phyloP scores from a whole-genome alignment of 2,329 filamentous ascomycete species.

The Scorias spongiosa region DNA sequence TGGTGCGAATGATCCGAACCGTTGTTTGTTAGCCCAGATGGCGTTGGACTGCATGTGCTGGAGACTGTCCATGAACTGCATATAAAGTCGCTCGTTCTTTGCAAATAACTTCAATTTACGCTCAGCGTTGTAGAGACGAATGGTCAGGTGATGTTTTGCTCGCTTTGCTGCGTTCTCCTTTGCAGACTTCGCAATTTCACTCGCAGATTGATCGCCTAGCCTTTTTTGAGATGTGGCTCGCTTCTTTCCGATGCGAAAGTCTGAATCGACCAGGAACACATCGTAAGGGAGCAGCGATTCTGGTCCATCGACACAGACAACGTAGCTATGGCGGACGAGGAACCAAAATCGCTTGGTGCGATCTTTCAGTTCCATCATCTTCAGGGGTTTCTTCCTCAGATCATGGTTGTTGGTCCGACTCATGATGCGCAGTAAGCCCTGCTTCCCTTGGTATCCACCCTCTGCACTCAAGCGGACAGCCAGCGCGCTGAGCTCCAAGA shows the following conservation, averaged over 20 bases:
- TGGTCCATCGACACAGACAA: slow-evolving; percentile 95
- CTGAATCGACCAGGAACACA: slow-evolving; percentile 87
- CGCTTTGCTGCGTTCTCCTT: slow-evolving; percentile 36
- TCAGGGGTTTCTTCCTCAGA: slow-evolving; percentile 12
- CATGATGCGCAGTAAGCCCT: slow-evolving; percentile 84
- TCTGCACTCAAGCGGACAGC: slow-evolving; percentile 89
- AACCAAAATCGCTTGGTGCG: slow-evolving; percentile 54
- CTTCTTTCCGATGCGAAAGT: slow-evolving; percentile 70
- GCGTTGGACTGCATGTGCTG: slow-evolving; percentile 71
- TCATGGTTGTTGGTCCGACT: slow-evolving; percentile 49
- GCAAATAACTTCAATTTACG: slow-evolving; percentile 83
- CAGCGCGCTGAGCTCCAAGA: slow-evolving; percentile 84
- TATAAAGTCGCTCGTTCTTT: slow-evolving; percentile 73
- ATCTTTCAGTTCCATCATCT: slow-evolving; percentile 58
- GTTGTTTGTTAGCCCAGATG: slow-evolving; percentile 65
- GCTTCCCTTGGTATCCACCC: slow-evolving; percentile 94
- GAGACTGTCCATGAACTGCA: slow-evolving; percentile 90
- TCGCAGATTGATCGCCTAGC: slow-evolving; percentile 37
- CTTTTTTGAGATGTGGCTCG: slow-evolving; percentile 21
- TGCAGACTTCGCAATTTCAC: slow-evolving; percentile 49
- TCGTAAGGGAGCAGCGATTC: slow-evolving; percentile 99
- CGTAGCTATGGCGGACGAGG: slow-evolving; percentile 89
- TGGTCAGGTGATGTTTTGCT: slow-evolving; percentile 56
- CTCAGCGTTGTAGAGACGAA: slow-evolving; percentile 83
- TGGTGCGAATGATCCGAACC: slow-evolving; percentile 88